These are phyloP conservation scores for Tetrapisispora taiwanensis DNA, from an alignment of 805 yeast genomes.

Conservation along the genomic window DNA sequence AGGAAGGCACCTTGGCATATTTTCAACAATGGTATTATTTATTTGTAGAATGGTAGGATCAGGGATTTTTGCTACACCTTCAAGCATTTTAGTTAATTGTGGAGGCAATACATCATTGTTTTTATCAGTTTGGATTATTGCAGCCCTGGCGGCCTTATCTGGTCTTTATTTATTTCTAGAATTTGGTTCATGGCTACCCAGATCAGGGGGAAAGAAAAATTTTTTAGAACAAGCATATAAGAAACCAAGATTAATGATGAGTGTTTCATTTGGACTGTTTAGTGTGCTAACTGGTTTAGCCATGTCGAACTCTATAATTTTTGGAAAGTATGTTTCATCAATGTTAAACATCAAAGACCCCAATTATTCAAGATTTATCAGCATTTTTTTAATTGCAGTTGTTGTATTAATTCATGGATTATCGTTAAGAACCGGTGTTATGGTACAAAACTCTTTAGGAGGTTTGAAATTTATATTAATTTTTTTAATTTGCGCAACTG, in stretches of 20 bases:
- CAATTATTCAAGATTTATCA: slow-evolving; percentile 34
- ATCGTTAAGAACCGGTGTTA: slow-evolving; percentile 50
- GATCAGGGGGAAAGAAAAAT: slow-evolving; percentile 68
- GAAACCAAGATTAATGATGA: slow-evolving; percentile 46
- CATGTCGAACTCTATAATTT: slow-evolving; percentile 45
- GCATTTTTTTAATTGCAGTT: slow-evolving; percentile 31
- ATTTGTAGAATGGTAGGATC: slow-evolving; percentile 67
- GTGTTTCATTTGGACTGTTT: slow-evolving; percentile 41
- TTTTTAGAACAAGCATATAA: slow-evolving; percentile 59
- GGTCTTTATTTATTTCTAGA: slow-evolving; percentile 61
- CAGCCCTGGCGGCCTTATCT: slow-evolving; percentile 52
- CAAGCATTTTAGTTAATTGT: slow-evolving; percentile 53
- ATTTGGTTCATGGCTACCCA: slow-evolving; percentile 58
- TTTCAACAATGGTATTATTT: slow-evolving; percentile 53
- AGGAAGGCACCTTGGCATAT: slow-evolving; percentile 64
- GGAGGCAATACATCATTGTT: slow-evolving; percentile 59
- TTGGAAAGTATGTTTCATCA: slow-evolving; percentile 49
- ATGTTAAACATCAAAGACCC: slow-evolving; percentile 34
- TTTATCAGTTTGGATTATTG: slow-evolving; percentile 51
- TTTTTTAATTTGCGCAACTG: slow-evolving; percentile 44
- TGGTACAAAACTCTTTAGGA: slow-evolving; percentile 54
- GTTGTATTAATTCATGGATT: slow-evolving; percentile 42
- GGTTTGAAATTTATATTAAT: slow-evolving; percentile 47
- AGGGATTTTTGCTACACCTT: slow-evolving; percentile 67
- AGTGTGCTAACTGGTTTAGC: slow-evolving; percentile 47